Evolutionary conservation across 345 rosid genomes (phyloP).

Genomic region (Populus davidiana): DNA sequence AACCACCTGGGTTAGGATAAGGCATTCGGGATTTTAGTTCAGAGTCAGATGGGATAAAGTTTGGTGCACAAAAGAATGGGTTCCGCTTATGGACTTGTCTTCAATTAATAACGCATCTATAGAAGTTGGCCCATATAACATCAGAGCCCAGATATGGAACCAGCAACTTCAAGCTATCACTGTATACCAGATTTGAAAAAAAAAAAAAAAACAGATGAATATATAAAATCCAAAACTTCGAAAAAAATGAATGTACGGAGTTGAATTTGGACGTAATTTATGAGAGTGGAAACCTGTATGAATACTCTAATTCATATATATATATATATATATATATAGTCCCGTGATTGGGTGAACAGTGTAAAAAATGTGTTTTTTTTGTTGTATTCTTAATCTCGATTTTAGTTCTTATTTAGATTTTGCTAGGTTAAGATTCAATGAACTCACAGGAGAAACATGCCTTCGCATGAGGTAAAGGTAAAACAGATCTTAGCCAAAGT

Average conservation of each 20-base stretch:
- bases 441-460: no score
- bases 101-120: background rate
- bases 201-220: no score
- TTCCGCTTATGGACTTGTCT: background rate
- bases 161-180: background rate
- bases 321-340: no score
- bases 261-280: background rate
- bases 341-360: no score
- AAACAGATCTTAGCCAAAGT: no score
- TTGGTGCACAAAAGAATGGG: background rate
- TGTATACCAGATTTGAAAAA: no score
- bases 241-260: background rate
- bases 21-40: constrained; percentile 22
- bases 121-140: background rate
- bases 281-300: no score
- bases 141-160: background rate
- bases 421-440: no score
- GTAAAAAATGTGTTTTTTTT: no score
- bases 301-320: no score
- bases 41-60: background rate
- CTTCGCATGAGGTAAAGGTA: no score
- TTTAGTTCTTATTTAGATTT: background rate
- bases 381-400: background rate
- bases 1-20: constrained; percentile 37
- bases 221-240: background rate